Conservation (phyloP, 352 stramenopile species). For the Phytopythium oedochilum region DNA sequence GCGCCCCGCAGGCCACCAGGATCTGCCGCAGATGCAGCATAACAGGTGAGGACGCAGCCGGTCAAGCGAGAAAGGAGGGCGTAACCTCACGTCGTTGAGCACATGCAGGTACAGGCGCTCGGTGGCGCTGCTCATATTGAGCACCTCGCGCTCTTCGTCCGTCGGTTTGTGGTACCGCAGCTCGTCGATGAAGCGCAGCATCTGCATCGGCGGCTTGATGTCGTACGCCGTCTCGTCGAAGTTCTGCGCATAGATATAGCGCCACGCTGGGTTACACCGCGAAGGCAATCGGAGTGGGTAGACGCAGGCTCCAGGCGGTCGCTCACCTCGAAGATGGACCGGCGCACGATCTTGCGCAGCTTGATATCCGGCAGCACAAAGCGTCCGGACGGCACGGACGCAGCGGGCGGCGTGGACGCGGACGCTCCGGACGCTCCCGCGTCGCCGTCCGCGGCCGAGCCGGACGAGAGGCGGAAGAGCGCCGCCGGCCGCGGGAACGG, state of each 20-base stretch:
- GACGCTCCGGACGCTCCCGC: constrained; percentile 2
- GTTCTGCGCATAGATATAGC: constrained; percentile 26
- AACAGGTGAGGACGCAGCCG: background rate
- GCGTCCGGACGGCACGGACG: constrained; percentile 7
- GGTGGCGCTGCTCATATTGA: constrained; percentile 70
- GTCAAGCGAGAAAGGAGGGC: background rate
- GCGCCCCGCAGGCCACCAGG: constrained; percentile 62
- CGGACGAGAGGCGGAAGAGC: constrained; percentile 36
- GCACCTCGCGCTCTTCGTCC: constrained; percentile 48
- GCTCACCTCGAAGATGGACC: constrained; percentile 69
- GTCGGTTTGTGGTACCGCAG: constrained; percentile 85
- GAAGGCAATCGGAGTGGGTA: background rate
- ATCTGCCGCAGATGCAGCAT: constrained; percentile 28
- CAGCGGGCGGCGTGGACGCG: background rate
- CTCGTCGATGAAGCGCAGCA: constrained; percentile 78
- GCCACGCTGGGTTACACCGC: background rate
- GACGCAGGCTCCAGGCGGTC: background rate
- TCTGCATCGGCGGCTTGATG: constrained; percentile 69
- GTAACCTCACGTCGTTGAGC: constrained; percentile 55
- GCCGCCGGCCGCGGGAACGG: constrained; percentile 21
- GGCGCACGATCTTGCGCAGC: constrained; percentile 63
- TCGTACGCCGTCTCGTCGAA: constrained; percentile 65
- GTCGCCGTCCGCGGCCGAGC: constrained; percentile 7
- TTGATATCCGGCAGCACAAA: constrained; percentile 47
- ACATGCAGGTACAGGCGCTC: constrained; percentile 73